Evolutionary conservation across 148 eudicot species (phyloP), one percentile per base, ranked within the genome.

Genomic region (Diospyros kaki): DNA sequence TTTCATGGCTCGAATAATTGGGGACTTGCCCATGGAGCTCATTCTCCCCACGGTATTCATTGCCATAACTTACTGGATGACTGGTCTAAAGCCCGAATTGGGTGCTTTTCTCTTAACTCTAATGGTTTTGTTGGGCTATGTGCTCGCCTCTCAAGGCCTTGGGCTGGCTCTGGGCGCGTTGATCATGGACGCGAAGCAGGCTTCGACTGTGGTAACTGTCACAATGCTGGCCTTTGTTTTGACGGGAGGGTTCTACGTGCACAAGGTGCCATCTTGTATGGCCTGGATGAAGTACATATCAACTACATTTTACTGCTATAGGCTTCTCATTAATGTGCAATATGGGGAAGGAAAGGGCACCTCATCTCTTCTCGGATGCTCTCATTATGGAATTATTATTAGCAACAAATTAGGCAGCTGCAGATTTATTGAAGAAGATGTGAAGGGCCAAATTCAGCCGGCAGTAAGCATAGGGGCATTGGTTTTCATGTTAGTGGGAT

Each of bases 201-300:
- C 99, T 1, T 87, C 99, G 2, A 95, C 97, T 0, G 66, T 95
- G 28, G 98, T 87, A 2, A 90, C 98, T 0, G 86, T 95, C 14
- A 86, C 85, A 4, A 92, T 95, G 97, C 79, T 93, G 61, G 97
- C 89, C 2, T 95, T 94, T 60, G 97, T 95, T 1, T 75, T 95
- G 65, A 90, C 94, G 0, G 99, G 99, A 50, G 99, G 99, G 56
- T 95, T 81, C 72, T 95, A 92, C 5, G 99, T 95, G 71, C 98
- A 92, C 41, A 84, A 88, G 51, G 78, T 95, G 74, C 98, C 98
- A 0, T 41, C 73, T 14, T 91, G 84, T 54, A 75, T 92, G 71
- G 79, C 81, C 2, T 95, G 98, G 98, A 82, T 90, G 55, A 90
- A 89, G 82, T 95, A 92, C 40, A 77, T 78, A 0, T 95, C 98